These are phyloP conservation scores for Lenzites betulinus DNA, from an alignment of 768 basidiomycete genomes.

Conservation along the genomic window DNA sequence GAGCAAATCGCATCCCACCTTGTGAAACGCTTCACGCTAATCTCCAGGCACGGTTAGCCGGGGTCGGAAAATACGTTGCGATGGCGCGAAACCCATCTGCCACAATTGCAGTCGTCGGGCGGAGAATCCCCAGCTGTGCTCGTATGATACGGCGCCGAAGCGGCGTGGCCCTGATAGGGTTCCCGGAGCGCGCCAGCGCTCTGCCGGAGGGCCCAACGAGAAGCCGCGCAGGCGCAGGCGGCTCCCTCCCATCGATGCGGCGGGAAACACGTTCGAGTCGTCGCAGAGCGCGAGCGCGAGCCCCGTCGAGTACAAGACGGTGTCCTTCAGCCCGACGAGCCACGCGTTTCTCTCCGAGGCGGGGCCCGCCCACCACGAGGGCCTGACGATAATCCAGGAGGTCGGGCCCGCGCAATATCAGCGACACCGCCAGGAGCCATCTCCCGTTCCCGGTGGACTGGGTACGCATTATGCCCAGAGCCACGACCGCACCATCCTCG, in stretches of 20 bases:
- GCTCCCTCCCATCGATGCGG: background rate
- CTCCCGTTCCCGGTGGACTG: constrained; percentile 1
- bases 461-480: constrained; percentile 16
- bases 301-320: constrained; percentile 14
- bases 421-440: constrained; percentile 13
- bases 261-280: constrained; percentile 1
- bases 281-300: constrained; percentile 15
- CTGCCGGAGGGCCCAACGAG: constrained; percentile 42
- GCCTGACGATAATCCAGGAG: constrained; percentile 14
- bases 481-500: constrained; percentile 17
- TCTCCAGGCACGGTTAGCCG: constrained; percentile 47
- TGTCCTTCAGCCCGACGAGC: constrained; percentile 8
- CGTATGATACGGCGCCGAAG: constrained; percentile 72
- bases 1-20: constrained; percentile 17
- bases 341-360: constrained; percentile 7
- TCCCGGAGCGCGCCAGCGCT: constrained; percentile 77
- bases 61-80: constrained; percentile 78
- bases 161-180: constrained; percentile 79
- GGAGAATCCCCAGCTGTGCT: constrained; percentile 46
- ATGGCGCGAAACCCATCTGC: constrained; percentile 76
- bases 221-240: constrained; percentile 25
- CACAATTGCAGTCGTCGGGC: constrained; percentile 66
- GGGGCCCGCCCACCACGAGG: background rate
- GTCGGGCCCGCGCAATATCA: constrained; percentile 15
- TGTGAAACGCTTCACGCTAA: background rate